Evolutionary conservation across 768 basidiomycete species (phyloP).

Genomic region (Psilocybe subaeruginosa): DNA sequence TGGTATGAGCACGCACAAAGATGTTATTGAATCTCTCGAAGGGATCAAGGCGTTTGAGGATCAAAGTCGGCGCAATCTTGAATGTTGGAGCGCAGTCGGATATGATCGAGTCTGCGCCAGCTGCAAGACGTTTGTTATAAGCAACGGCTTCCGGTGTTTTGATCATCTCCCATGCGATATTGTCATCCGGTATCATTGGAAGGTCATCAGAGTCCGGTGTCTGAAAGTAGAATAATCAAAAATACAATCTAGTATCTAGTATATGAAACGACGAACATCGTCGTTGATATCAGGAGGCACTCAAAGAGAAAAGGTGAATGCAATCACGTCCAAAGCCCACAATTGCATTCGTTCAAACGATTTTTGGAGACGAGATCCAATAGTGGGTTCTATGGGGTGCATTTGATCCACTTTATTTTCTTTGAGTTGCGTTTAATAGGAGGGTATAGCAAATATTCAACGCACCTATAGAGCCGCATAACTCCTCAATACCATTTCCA

Average conservation of each 20-base stretch:
- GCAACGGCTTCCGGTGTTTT: neutral
- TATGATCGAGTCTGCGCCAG: too few relatives aligned
- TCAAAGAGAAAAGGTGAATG: constrained; percentile 4
- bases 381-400: neutral
- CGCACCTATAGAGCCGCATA: neutral
- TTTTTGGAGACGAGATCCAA: neutral
- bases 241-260: neutral
- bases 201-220: neutral
- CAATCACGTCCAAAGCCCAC: constrained; percentile 4
- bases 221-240: neutral
- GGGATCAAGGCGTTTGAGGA: constrained; percentile 1
- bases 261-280: neutral
- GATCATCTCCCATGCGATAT: neutral
- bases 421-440: neutral
- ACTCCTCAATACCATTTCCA: neutral
- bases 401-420: neutral
- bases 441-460: neutral
- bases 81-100: neutral
- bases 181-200: constrained; percentile 1
- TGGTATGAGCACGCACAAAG: constrained; percentile 10
- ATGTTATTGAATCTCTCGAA: neutral
- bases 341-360: neutral
- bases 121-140: neutral
- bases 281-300: constrained; percentile 8
- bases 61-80: constrained; percentile 11